These are phyloP conservation scores for Penicillium hesseltinei DNA, from an alignment of 2,329 filamentous ascomycete species.

Conservation along the genomic window DNA sequence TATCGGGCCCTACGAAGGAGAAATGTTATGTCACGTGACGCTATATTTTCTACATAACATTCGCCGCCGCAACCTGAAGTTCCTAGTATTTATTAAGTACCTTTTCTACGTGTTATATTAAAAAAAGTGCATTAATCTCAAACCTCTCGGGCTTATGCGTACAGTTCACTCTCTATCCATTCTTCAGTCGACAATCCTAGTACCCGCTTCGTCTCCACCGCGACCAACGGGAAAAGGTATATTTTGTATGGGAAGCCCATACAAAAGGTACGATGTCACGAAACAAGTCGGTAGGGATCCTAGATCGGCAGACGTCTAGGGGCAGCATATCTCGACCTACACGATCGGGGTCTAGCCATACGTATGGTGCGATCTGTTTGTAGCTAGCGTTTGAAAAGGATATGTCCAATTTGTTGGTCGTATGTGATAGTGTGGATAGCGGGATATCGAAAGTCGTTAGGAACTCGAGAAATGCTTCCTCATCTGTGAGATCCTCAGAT, in stretches of 20 bases:
- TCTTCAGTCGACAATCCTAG: background rate
- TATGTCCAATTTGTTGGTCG: no score
- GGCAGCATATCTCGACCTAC: no score
- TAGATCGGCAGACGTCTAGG: no score
- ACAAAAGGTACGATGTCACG: background rate
- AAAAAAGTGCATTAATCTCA: background rate
- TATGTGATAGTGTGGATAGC: no score
- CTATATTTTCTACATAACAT: background rate
- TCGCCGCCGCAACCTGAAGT: background rate
- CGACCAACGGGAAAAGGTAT: background rate
- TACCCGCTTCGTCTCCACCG: background rate
- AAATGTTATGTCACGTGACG: conserved; percentile 20
- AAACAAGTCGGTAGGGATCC: no score
- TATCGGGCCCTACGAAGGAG: conserved; percentile 11
- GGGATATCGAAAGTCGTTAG: no score
- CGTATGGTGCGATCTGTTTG: no score
- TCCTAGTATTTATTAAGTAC: background rate
- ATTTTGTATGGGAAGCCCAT: background rate
- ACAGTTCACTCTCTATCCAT: background rate
- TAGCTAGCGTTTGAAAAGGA: no score
- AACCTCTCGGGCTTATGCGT: no score
- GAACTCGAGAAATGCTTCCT: no score
- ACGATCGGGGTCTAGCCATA: no score
- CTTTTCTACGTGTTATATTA: background rate
- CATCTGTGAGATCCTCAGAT: no score